Evolutionary conservation across 2,329 filamentous ascomycete species (phyloP).

Genomic region (Diplodia intermedia): DNA sequence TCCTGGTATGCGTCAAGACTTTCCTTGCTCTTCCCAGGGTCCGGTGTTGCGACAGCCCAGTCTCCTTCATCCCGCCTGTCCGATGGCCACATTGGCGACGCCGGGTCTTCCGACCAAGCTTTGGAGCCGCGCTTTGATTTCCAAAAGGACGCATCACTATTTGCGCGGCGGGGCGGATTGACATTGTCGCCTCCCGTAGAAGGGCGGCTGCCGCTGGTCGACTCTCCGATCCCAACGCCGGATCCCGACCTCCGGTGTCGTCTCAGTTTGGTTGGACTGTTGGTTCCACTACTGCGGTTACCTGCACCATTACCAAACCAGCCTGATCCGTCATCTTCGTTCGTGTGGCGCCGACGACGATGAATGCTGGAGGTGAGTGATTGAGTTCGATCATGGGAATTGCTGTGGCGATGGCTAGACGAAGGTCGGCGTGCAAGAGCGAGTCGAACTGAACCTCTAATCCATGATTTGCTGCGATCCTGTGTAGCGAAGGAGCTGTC

Average conservation of each 20-base stretch:
- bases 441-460: slow-evolving; percentile 46
- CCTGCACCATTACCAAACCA: slow-evolving; percentile 24
- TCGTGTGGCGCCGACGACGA: slow-evolving; percentile 15
- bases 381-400: slow-evolving; percentile 23
- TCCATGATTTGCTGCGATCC: slow-evolving; percentile 46
- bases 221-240: slow-evolving; percentile 11
- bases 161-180: slow-evolving; percentile 49
- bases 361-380: slow-evolving; percentile 25
- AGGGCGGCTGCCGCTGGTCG: slow-evolving; percentile 11
- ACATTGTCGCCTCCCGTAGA: slow-evolving; percentile 2
- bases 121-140: slow-evolving; percentile 50
- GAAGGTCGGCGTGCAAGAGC: slow-evolving; percentile 42
- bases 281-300: slow-evolving; percentile 11
- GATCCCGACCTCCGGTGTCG: slow-evolving; percentile 23
- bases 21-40: slow-evolving; percentile 34
- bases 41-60: slow-evolving; percentile 38
- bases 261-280: slow-evolving; percentile 24
- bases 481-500: slow-evolving; percentile 34
- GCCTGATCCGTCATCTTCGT: slow-evolving; percentile 29
- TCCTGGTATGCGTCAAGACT: slow-evolving; percentile 38
- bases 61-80: slow-evolving; percentile 45
- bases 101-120: slow-evolving; percentile 49
- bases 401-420: slow-evolving; percentile 20
- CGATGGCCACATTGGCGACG: slow-evolving; percentile 52
- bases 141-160: slow-evolving; percentile 54